A percentile compares a stretch with the other conserved stretches of the same genome.
phyloP scores from a whole-genome alignment of 768 basidiomycete genomes.

The Tubosaeta brunneosetosa region DNA sequence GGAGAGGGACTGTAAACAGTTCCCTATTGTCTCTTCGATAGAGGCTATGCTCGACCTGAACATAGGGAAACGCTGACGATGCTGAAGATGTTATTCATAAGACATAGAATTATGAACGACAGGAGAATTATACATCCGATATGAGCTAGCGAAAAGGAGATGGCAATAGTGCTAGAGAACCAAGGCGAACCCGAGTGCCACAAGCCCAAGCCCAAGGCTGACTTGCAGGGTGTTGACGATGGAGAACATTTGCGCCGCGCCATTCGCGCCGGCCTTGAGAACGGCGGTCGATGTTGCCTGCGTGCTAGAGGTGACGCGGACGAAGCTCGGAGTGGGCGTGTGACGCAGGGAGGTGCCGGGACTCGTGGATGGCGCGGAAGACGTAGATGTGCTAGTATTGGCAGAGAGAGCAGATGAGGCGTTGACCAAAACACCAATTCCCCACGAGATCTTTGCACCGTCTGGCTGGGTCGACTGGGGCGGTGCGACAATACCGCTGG shows the following conservation, averaged over 20 bases:
- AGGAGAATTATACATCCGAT: not conserved
- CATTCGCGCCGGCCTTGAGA: not conserved
- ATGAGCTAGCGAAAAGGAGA: not conserved
- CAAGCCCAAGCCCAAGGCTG: not conserved
- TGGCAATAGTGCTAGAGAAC: not conserved
- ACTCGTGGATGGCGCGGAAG: conserved; percentile 5
- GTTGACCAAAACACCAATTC: conserved; percentile 50
- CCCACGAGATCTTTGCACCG: conserved; percentile 56
- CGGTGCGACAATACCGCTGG: conserved; percentile 44
- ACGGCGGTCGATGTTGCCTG: not conserved
- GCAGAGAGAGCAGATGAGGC: conserved; percentile 31
- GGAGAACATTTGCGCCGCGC: not conserved
- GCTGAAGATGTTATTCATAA: not conserved
- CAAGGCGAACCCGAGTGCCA: not conserved
- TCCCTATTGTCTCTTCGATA: no score
- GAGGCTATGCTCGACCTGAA: not conserved
- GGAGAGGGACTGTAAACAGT: conserved; percentile 9
- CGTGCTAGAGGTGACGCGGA: not conserved
- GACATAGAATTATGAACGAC: not conserved
- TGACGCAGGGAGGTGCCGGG: not conserved
- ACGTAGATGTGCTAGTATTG: not conserved
- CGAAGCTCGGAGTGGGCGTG: not conserved
- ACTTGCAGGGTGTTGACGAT: not conserved
- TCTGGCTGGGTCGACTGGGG: conserved; percentile 50
- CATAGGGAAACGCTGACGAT: not conserved